These are phyloP conservation scores for Penicillium paradoxum DNA, from an alignment of 495 filamentous ascomycete genomes.

Conservation along the genomic window DNA sequence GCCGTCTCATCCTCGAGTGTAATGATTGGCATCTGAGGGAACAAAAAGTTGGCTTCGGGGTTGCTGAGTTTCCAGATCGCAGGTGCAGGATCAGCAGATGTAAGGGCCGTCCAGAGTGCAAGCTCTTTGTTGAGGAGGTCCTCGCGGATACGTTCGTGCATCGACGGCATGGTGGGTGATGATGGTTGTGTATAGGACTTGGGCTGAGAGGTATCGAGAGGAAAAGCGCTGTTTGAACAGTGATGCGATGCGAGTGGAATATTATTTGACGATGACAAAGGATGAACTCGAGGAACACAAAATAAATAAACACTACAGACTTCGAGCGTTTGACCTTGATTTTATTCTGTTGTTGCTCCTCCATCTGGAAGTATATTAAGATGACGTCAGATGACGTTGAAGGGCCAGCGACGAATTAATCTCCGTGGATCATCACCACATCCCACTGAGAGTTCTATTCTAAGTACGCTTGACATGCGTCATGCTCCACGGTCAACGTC, in stretches of 20 bases:
- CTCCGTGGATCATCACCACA: constrained; percentile 8
- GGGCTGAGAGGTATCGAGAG: background rate
- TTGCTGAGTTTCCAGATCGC: constrained; percentile 37
- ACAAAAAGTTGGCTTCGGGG: constrained; percentile 33
- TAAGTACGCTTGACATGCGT: constrained; percentile 17
- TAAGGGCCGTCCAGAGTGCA: constrained; percentile 41
- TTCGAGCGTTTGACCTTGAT: background rate
- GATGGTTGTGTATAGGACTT: background rate
- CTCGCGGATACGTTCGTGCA: constrained; percentile 43
- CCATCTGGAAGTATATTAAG: constrained; percentile 12
- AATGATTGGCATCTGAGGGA: constrained; percentile 35
- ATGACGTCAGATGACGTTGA: constrained; percentile 28
- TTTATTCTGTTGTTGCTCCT: constrained; percentile 1
- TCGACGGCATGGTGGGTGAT: constrained; percentile 28
- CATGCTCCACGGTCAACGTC: constrained; percentile 17
- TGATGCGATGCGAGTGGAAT: background rate
- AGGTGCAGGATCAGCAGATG: constrained; percentile 39
- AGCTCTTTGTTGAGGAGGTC: constrained; percentile 39
- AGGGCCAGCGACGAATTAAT: background rate
- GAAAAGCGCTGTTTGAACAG: background rate
- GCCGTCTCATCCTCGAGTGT: constrained; percentile 28
- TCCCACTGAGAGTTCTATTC: background rate
- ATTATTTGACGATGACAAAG: background rate
- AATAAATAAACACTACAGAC: background rate
- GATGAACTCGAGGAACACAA: background rate